phyloP scores from a whole-genome alignment of 495 filamentous ascomycete species.

The Podospora conica region DNA sequence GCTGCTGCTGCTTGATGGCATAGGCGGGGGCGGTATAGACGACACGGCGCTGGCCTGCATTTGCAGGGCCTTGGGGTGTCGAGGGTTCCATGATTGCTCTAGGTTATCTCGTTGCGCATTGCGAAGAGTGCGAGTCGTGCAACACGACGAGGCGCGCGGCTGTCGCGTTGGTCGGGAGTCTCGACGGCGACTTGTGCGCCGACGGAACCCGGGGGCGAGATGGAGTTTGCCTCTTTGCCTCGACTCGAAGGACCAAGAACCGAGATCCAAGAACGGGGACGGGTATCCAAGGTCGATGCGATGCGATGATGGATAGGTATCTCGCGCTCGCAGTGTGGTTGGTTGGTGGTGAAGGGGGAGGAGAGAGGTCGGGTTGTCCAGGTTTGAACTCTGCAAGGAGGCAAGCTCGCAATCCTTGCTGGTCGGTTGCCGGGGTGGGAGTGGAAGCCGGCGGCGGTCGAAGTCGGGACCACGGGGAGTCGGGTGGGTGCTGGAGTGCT shows the following conservation, averaged over 20 bases:
- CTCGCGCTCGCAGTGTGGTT: background rate
- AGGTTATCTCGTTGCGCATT: constrained; percentile 18
- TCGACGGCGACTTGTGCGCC: background rate
- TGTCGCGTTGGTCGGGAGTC: constrained; percentile 1
- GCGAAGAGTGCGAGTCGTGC: background rate
- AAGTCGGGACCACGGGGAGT: background rate
- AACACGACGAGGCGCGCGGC: constrained; percentile 2
- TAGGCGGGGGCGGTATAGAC: constrained; percentile 34
- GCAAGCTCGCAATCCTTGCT: background rate
- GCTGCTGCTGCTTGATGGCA: constrained; percentile 17
- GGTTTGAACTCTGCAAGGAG: background rate
- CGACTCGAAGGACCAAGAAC: too few relatives aligned
- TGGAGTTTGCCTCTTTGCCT: background rate
- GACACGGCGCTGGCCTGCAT: constrained; percentile 30
- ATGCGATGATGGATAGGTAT: too few relatives aligned
- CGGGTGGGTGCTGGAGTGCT: too few relatives aligned
- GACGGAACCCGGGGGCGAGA: background rate
- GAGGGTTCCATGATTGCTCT: constrained; percentile 24
- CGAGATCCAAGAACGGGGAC: background rate
- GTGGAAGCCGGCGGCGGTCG: background rate
- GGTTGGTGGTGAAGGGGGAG: background rate
- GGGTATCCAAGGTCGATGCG: background rate
- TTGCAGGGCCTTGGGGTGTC: constrained; percentile 21
- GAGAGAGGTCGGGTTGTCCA: background rate
- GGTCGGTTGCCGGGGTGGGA: background rate